Evolutionary conservation across 306 rosid species (phyloP), one percentile per base, ranked within the genome.

Genomic region (Trifolium subterraneum): DNA sequence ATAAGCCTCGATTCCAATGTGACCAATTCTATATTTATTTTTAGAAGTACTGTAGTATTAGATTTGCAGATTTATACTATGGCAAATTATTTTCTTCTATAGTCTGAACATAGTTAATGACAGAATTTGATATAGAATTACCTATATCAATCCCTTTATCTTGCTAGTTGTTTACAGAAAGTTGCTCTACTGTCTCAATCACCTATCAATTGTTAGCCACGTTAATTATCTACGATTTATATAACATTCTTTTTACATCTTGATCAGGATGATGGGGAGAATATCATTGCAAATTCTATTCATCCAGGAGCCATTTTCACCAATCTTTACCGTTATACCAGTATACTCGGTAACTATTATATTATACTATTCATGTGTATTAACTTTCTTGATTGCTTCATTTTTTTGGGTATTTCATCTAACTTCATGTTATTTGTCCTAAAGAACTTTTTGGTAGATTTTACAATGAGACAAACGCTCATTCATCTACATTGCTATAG

Each of bases 271-370:
- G 93, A 86, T 50, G 87, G 82, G 35, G 84, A 67, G 44, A 73
- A 87, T 62, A 86, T 90, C 71, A 90, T 88, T 33, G 98, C 90
- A 71, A 94, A 94, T 84, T 86, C 96, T 68, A 88, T 94, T 86
- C 99, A 94, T 71, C 99, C 96, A 1, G 99, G 99, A 71, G 11
- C 62, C 80, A 85, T 94, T 19, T 2, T 13, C 36, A 92, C 98
- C 74, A 87, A 90, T 78, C 87, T 94, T 78, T 86, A 84, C 60
- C 96, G 99, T 41, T 33, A 88, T 44, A 81, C 1, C 68, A 31
- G 22, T 59, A 8, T 66, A 39, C 0, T 84, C 8, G 86, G 98
- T 90, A 87, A 81, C 33, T 68, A 5, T 68, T 48, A 2, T 19
- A 12, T 54, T 55, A 15, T 50, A 3, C 67, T 54, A 45, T 64